A percentile compares a stretch with the other conserved stretches of the same genome.
phyloP scores from a whole-genome alignment of 148 eudicot species.

The Bassia scoparia region DNA sequence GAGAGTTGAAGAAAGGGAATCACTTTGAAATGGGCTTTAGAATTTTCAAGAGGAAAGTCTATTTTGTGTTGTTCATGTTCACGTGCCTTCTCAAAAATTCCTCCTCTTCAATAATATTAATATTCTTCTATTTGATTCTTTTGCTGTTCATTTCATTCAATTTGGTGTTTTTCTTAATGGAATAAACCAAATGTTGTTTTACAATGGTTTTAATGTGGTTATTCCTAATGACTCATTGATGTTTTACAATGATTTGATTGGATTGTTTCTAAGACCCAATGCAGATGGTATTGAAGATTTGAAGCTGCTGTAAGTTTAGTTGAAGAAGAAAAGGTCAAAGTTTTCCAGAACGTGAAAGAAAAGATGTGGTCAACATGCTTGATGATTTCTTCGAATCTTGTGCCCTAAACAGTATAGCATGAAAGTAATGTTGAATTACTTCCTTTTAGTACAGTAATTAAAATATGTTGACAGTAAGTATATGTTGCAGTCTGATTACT shows the following conservation, averaged over 20 bases:
- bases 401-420: too few species aligned
- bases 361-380: conserved; percentile 38
- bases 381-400: conserved; percentile 33
- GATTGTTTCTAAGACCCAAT: neutral
- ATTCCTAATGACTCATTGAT: too few species aligned
- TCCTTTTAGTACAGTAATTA: too few species aligned
- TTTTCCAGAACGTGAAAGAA: conserved; percentile 49
- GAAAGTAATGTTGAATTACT: too few species aligned
- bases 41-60: conserved; percentile 23
- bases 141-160: too few species aligned
- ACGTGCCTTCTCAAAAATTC: conserved; percentile 33
- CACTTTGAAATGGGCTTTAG: conserved; percentile 35
- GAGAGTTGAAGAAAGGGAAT: conserved; percentile 30
- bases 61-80: conserved; percentile 38
- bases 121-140: too few species aligned
- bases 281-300: conserved; percentile 53
- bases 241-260: too few species aligned
- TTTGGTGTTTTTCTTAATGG: too few species aligned
- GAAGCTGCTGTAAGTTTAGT: conserved; percentile 37
- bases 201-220: too few species aligned
- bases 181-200: too few species aligned
- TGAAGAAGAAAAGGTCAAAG: conserved; percentile 37
- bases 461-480: too few species aligned
- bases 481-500: too few species aligned
- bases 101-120: neutral